These are phyloP conservation scores for Staphylotrichum longicolle DNA, from an alignment of 495 filamentous ascomycete species.

Conservation along the genomic window DNA sequence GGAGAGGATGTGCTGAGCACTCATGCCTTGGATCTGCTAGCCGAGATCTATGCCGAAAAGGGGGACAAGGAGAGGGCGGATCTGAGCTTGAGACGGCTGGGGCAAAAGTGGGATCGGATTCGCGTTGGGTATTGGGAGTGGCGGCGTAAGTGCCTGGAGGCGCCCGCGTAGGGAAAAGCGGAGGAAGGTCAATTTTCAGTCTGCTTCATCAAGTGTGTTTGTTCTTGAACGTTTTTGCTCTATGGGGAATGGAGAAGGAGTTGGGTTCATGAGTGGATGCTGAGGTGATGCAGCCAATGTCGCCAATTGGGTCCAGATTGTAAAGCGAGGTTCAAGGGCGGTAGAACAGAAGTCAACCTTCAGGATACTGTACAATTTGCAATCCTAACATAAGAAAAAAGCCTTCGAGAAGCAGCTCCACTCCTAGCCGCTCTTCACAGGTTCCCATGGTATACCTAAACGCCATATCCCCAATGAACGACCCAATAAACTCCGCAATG, in stretches of 20 bases:
- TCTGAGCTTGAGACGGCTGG: slow-evolving; percentile 67
- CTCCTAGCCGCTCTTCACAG: not conserved
- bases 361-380: not conserved
- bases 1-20: slow-evolving; percentile 62
- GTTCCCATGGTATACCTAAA: slow-evolving; percentile 8
- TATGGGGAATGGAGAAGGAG: not conserved
- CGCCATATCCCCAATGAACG: not conserved
- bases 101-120: slow-evolving; percentile 85
- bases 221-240: not conserved
- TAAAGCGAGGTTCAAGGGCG: no score
- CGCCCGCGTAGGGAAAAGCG: slow-evolving; percentile 5
- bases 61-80: slow-evolving; percentile 57
- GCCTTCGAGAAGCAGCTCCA: no score
- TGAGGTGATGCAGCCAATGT: no score
- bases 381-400: not conserved
- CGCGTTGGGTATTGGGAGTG: slow-evolving; percentile 91
- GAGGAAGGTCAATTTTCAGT: not conserved
- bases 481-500: not conserved
- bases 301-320: no score
- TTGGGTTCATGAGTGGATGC: no score
- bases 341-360: no score
- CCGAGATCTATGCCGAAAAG: slow-evolving; percentile 71
- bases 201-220: not conserved
- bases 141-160: slow-evolving; percentile 47
- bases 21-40: slow-evolving; percentile 87